A percentile compares a stretch with the other conserved stretches of the same genome.
phyloP scores from a whole-genome alignment of 2,329 filamentous ascomycete species.

The Microcyclospora tardicrescens region DNA sequence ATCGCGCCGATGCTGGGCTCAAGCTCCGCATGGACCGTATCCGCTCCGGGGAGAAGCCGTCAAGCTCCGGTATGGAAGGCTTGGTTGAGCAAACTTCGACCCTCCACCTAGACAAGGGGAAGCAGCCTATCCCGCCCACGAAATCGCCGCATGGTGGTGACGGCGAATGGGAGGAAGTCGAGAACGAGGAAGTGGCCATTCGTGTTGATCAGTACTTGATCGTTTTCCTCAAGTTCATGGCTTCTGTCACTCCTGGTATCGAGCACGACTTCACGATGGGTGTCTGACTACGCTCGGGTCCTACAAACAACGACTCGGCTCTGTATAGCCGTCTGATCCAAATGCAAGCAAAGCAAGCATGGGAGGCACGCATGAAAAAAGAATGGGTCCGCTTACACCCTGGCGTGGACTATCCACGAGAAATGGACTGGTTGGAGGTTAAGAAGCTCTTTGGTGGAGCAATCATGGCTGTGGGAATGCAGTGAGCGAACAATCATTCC shows the following conservation, averaged over 20 bases:
- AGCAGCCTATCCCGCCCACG: slow-evolving; percentile 27
- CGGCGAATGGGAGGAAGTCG: slow-evolving; percentile 48
- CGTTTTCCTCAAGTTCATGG: slow-evolving; percentile 69
- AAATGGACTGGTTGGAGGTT: slow-evolving; percentile 20
- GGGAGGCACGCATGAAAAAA: slow-evolving; percentile 1
- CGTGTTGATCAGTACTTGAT: slow-evolving; percentile 81
- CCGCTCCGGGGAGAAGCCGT: slow-evolving; percentile 38
- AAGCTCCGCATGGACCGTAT: slow-evolving; percentile 80
- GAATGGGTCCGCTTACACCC: slow-evolving; percentile 15
- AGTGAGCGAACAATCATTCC: slow-evolving; percentile 1
- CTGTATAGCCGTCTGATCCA: too few species aligned
- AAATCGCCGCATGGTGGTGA: slow-evolving; percentile 32
- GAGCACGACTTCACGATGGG: slow-evolving; percentile 98
- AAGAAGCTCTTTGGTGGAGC: slow-evolving; percentile 16
- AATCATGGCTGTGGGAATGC: slow-evolving; percentile 19
- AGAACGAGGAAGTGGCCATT: slow-evolving; percentile 63
- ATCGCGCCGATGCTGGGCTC: slow-evolving; percentile 84
- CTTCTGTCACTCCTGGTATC: slow-evolving; percentile 78
- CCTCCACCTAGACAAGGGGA: slow-evolving; percentile 44
- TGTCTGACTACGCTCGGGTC: slow-evolving; percentile 41
- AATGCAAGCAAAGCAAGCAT: not conserved
- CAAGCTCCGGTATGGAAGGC: slow-evolving; percentile 60
- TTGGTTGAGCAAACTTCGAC: slow-evolving; percentile 64
- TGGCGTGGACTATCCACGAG: slow-evolving; percentile 17
- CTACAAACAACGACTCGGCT: not conserved